Conservation (phyloP, 148 eudicot genomes). For the Chenopodium album region DNA sequence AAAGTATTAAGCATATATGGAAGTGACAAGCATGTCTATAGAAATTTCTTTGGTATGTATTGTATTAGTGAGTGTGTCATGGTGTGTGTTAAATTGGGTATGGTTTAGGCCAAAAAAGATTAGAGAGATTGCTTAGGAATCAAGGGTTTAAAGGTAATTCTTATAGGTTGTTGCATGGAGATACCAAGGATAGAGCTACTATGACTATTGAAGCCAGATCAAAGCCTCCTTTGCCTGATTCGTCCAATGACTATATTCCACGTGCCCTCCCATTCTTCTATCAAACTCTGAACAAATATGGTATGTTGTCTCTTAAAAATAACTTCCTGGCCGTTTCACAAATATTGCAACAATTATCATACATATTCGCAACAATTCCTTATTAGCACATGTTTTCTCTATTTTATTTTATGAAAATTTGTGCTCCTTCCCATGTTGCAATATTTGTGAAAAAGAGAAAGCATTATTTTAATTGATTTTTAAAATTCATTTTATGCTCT, state of each 20-base stretch:
- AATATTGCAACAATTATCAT: too few relatives aligned
- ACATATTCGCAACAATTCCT: too few relatives aligned
- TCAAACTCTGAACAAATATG: conserved; percentile 25
- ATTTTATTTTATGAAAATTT: too few relatives aligned
- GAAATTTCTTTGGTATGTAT: conserved; percentile 14
- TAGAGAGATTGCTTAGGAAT: conserved; percentile 42
- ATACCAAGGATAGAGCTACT: conserved; percentile 28
- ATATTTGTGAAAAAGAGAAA: too few relatives aligned
- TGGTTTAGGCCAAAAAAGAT: conserved; percentile 48
- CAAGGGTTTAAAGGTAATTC: conserved; percentile 51
- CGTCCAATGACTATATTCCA: conserved; percentile 23
- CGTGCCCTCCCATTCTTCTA: conserved; percentile 25
- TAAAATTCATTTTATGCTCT: too few relatives aligned
- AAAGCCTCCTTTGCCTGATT: conserved; percentile 22
- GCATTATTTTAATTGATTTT: too few relatives aligned
- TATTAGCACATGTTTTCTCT: too few relatives aligned
- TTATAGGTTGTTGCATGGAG: conserved; percentile 42
- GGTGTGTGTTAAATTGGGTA: conserved; percentile 40
- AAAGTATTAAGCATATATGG: background rate
- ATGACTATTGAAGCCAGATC: conserved; percentile 27
- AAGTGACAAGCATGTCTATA: background rate
- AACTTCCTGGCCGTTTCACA: too few relatives aligned
- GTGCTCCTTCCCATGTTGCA: too few relatives aligned
- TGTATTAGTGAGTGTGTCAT: conserved; percentile 2
- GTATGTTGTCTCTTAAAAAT: conserved; percentile 7